These are phyloP conservation scores for Thelephora terrestris DNA, from an alignment of 1,284 basidiomycete species.

Conservation along the genomic window DNA sequence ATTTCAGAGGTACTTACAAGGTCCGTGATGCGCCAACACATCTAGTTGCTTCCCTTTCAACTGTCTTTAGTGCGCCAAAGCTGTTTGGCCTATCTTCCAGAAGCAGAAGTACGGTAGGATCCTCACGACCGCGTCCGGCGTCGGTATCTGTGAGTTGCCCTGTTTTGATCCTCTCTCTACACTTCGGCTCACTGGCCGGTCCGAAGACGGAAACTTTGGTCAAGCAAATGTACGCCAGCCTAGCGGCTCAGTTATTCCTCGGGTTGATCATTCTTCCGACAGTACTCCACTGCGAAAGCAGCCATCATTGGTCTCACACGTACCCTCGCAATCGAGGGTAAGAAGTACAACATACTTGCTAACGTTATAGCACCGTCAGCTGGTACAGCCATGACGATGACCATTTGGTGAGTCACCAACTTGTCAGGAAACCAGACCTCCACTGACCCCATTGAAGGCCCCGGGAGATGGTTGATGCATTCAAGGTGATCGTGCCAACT, in stretches of 20 bases:
- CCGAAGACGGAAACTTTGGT: slow-evolving; percentile 85
- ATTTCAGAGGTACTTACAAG: slow-evolving; percentile 55
- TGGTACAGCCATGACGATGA: slow-evolving; percentile 86
- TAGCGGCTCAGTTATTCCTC: neutral
- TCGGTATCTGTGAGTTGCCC: slow-evolving; percentile 72
- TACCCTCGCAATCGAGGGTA: slow-evolving; percentile 87
- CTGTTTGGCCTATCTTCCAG: slow-evolving; percentile 95
- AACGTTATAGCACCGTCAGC: slow-evolving; percentile 89
- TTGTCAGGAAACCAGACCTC: neutral
- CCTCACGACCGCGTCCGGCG: slow-evolving; percentile 87
- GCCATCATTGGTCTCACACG: slow-evolving; percentile 87
- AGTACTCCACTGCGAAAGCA: slow-evolving; percentile 92
- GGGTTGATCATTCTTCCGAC: neutral
- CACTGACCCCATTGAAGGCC: slow-evolving; percentile 39
- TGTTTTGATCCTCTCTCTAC: neutral
- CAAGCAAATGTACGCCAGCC: slow-evolving; percentile 61
- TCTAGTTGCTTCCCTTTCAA: neutral
- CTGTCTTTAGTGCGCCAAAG: slow-evolving; percentile 65
- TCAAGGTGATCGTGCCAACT: slow-evolving; percentile 47
- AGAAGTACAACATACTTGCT: slow-evolving; percentile 83
- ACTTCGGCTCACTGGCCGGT: neutral
- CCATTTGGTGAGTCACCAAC: slow-evolving; percentile 49
- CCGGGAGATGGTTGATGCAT: slow-evolving; percentile 89
- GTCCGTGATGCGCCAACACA: slow-evolving; percentile 20
- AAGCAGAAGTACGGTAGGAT: slow-evolving; percentile 97